Percentiles rank a stretch among this genome's conserved stretches.
Evolutionary conservation across 768 basidiomycete genomes (phyloP).

Genomic region (Gautieria morchelliformis): DNA sequence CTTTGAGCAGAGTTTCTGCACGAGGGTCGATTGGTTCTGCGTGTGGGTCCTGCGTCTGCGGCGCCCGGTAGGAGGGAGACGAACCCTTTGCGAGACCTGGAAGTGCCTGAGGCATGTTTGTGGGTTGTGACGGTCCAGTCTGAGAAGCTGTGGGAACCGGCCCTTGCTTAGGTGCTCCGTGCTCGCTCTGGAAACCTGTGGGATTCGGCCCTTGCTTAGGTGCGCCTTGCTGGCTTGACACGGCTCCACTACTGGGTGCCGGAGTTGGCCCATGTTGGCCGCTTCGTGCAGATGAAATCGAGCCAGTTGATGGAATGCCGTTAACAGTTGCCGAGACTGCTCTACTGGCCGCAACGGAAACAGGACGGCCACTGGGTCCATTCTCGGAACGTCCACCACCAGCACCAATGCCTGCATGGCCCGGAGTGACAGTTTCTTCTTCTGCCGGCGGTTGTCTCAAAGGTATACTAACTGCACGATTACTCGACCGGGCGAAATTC

Average conservation of each 20-base stretch:
- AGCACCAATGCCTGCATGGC: constrained; percentile 66
- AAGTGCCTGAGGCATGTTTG: neutral
- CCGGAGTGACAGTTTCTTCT: constrained; percentile 37
- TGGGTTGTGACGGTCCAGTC: neutral
- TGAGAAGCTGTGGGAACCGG: neutral
- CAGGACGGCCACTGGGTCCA: constrained; percentile 2
- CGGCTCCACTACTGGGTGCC: neutral
- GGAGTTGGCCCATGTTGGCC: neutral
- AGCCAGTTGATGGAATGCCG: neutral
- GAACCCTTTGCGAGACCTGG: neutral
- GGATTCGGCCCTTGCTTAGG: neutral
- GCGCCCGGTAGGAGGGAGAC: neutral
- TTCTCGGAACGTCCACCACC: constrained; percentile 26
- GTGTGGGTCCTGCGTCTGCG: constrained; percentile 24
- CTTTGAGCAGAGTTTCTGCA: constrained; percentile 58
- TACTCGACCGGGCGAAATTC: constrained; percentile 37
- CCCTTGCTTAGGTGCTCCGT: neutral
- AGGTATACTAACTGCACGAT: constrained; percentile 25
- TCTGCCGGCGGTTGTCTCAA: constrained; percentile 26
- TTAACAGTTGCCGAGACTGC: neutral
- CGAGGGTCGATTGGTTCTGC: constrained; percentile 56
- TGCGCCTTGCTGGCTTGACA: neutral
- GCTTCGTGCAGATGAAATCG: neutral
- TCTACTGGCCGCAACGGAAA: neutral
- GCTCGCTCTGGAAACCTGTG: neutral